Evolutionary conservation across 768 basidiomycete genomes (phyloP).

Genomic region (Mycena vitilis): DNA sequence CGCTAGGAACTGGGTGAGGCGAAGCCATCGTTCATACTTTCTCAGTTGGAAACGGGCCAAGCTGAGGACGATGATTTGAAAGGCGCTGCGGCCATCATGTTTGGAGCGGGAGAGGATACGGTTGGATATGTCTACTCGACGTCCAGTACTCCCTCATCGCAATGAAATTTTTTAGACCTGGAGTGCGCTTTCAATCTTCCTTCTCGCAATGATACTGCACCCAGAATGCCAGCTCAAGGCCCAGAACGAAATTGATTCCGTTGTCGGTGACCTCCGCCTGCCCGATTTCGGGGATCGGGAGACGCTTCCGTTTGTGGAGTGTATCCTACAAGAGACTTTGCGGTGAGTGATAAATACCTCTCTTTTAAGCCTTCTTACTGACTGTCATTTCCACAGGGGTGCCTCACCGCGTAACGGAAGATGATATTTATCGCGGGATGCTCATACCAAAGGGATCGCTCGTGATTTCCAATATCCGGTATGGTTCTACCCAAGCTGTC

Average conservation of each 20-base stretch:
- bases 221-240: slow-evolving; percentile 47
- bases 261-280: slow-evolving; percentile 43
- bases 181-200: slow-evolving; percentile 36
- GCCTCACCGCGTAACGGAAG: slow-evolving; percentile 45
- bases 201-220: slow-evolving; percentile 46
- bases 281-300: slow-evolving; percentile 40
- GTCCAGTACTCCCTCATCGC: not conserved
- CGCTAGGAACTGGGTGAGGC: not conserved
- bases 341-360: not conserved
- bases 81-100: slow-evolving; percentile 18
- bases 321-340: slow-evolving; percentile 11
- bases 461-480: slow-evolving; percentile 42
- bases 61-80: not conserved
- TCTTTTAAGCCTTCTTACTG: slow-evolving; percentile 8
- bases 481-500: not conserved
- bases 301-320: slow-evolving; percentile 38
- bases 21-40: slow-evolving; percentile 10
- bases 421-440: slow-evolving; percentile 50
- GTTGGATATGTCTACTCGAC: slow-evolving; percentile 39
- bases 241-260: slow-evolving; percentile 45
- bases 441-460: slow-evolving; percentile 46
- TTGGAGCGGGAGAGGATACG: slow-evolving; percentile 45
- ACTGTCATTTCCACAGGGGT: slow-evolving; percentile 37
- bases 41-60: not conserved
- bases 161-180: slow-evolving; percentile 15